These are phyloP conservation scores for Populus trichocarpa DNA, from an alignment of 441 rosid species.

Conservation along the genomic window DNA sequence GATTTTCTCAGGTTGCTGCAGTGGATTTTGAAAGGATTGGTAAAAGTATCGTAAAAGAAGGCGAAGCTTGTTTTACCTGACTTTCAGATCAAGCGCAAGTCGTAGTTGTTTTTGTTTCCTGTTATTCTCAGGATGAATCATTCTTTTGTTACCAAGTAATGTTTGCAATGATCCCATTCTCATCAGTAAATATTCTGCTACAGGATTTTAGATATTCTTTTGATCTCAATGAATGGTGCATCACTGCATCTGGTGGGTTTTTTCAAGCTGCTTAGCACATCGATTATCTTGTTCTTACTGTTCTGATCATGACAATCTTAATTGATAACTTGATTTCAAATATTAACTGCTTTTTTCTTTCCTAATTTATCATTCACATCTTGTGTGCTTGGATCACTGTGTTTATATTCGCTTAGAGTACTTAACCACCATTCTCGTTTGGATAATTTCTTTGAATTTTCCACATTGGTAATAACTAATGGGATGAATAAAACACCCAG, in stretches of 20 bases:
- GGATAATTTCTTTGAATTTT: no score
- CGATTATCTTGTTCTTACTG: background rate
- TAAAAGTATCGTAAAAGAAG: slow-evolving; percentile 8
- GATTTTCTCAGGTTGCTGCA: slow-evolving; percentile 12
- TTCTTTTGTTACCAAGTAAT: background rate
- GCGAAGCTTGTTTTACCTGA: slow-evolving; percentile 6
- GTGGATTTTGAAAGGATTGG: slow-evolving; percentile 14
- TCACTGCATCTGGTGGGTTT: background rate
- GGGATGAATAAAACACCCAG: no score
- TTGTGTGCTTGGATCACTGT: no score
- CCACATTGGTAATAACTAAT: no score
- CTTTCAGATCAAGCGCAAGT: background rate
- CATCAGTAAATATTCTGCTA: background rate
- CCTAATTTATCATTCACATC: no score
- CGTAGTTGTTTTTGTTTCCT: background rate
- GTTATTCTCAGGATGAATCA: background rate
- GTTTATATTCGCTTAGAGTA: no score
- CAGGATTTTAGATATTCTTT: background rate
- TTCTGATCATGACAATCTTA: background rate
- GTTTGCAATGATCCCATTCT: background rate
- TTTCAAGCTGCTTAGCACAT: background rate
- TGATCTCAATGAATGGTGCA: background rate
- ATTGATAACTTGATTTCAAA: no score
- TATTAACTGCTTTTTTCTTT: no score
- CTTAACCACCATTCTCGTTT: no score